phyloP scores from a whole-genome alignment of 2,329 filamentous ascomycete species.

The Neonectria faginata region DNA sequence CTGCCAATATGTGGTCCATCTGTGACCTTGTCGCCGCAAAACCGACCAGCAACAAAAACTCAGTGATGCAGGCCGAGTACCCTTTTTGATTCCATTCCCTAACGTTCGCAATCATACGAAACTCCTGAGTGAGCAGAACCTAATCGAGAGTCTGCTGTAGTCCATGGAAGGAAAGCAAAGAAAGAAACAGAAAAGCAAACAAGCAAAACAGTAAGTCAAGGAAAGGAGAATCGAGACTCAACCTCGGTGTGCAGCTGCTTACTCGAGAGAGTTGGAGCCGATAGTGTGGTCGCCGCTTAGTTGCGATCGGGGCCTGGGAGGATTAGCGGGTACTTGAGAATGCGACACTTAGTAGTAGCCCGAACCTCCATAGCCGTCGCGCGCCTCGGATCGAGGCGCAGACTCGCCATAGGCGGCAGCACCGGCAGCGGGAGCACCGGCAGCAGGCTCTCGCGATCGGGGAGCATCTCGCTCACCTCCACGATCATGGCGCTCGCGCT shows the following conservation, averaged over 20 bases:
- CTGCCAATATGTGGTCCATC: slow-evolving; percentile 54
- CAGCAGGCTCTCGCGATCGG: slow-evolving; percentile 55
- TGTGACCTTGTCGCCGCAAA: slow-evolving; percentile 53
- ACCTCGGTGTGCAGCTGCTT: slow-evolving; percentile 35
- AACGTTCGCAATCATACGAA: slow-evolving; percentile 54
- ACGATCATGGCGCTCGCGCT: slow-evolving; percentile 63
- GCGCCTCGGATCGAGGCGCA: slow-evolving; percentile 56
- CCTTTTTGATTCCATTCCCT: slow-evolving; percentile 52
- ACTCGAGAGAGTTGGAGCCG: slow-evolving; percentile 28
- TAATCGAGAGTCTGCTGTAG: slow-evolving; percentile 45
- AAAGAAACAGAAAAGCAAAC: slow-evolving; percentile 45
- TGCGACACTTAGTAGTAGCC: slow-evolving; percentile 37
- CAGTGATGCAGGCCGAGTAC: slow-evolving; percentile 51
- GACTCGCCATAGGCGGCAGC: slow-evolving; percentile 56
- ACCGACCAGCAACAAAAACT: slow-evolving; percentile 53
- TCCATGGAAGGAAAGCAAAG: slow-evolving; percentile 47
- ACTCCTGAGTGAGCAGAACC: slow-evolving; percentile 52
- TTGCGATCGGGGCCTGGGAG: slow-evolving; percentile 48
- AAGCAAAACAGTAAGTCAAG: slow-evolving; percentile 44
- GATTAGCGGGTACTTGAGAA: slow-evolving; percentile 46
- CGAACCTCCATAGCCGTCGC: slow-evolving; percentile 60
- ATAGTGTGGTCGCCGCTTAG: slow-evolving; percentile 38
- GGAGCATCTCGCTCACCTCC: slow-evolving; percentile 55
- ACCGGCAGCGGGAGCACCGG: slow-evolving; percentile 48
- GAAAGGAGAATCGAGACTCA: slow-evolving; percentile 44